A percentile compares a stretch with the other conserved stretches of the same genome.
These are phyloP conservation scores for Euptelea pleiosperma DNA, from an alignment of 164 flowering plant species.

Conservation along the genomic window DNA sequence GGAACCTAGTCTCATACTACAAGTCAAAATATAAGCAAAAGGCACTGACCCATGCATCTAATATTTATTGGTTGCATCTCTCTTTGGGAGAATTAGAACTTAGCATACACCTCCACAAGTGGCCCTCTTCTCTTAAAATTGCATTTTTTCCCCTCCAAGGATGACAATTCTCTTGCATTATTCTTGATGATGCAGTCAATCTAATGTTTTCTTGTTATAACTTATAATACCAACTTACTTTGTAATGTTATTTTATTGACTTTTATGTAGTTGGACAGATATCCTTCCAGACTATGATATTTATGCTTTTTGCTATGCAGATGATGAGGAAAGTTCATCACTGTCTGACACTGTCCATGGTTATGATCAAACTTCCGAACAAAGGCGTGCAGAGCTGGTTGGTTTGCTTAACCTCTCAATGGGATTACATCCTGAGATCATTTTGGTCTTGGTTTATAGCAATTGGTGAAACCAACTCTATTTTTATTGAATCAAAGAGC, in stretches of 20 bases:
- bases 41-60: too few relatives aligned
- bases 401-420: conserved; percentile 7
- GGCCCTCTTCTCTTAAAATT: background rate
- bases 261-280: background rate
- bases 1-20: too few relatives aligned
- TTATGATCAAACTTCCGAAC: conserved; percentile 1
- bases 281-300: background rate
- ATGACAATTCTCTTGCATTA: conserved; percentile 2
- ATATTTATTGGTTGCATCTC: background rate
- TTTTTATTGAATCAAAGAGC: background rate
- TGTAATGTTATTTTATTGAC: background rate
- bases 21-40: too few relatives aligned
- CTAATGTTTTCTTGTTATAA: background rate
- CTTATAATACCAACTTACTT: background rate
- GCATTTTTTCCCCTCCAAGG: background rate
- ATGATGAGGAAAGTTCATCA: conserved; percentile 21
- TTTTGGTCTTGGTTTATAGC: background rate
- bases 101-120: background rate
- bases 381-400: conserved; percentile 15
- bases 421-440: background rate
- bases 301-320: conserved; percentile 12
- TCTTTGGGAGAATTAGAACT: background rate
- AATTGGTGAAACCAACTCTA: background rate
- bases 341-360: conserved; percentile 2
- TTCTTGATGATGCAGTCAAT: background rate